Base-by-base conservation (phyloP, 208 protist genomes). In the Leishmania mexicana region DNA sequence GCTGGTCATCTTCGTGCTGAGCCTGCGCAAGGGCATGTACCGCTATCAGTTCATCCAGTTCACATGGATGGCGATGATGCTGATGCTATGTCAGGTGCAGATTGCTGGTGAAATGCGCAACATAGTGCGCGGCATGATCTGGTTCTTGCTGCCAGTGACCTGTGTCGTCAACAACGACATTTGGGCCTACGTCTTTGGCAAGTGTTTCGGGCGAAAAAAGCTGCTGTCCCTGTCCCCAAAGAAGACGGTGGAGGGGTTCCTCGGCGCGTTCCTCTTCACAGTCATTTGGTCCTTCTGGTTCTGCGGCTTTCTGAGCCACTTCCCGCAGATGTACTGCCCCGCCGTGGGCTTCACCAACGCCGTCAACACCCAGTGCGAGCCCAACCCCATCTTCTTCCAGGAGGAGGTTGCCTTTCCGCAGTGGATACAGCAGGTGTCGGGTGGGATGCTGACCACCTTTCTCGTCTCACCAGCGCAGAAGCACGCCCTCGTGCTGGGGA, bases 401-500 rank as follows among this genome's bases (percentile, higher is more conserved):
- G 19, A 87, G 42, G 84, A 90, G 76, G 79, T 96, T 28, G 75
- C 81, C 42, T 78, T 96, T 31, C 94, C 93, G 1, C 70, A 60
- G 24, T 88, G 90, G 81, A 67, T 97, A 76, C 89, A 89, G 85
- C 81, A 81, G 45, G 19, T 96, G 24, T 92, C 91, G 0, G 84
- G 85, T 24, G 85, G 87, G 38, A 79, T 79, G 60, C 57, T 91
- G 31, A 90, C 74, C 51, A 90, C 83, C 47, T 88, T 96, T 60
- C 71, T 88, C 38, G 87, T 94, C 62, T 92, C 92, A 4, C 90
- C 90, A 8, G 93, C 97, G 21, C 97, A 99, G 89, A 84, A 97
- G 60, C 99, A 99, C 84, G 92, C 94, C 8, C 42, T 99, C n/a
- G 88, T 97, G 38, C 84, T 99, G 38, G 98, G 96, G n/a, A 86